Percentiles rank a stretch among this genome's conserved stretches.
Conservation (phyloP, 2,329 filamentous ascomycete species). For the Xylaria digitata region DNA sequence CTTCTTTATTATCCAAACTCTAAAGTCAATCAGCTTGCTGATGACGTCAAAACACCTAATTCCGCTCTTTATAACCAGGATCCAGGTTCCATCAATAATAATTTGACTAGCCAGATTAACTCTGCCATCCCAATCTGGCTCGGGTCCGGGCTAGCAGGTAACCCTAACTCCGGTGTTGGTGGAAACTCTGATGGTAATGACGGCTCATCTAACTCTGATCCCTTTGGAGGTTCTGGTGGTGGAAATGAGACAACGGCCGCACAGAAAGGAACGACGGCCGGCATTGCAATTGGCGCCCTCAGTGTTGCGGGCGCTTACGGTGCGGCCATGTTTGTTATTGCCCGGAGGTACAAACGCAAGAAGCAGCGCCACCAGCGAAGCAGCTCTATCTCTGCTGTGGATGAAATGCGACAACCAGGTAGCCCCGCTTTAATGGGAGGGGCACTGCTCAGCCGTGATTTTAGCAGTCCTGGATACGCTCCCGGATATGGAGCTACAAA, state of each 20-base stretch:
- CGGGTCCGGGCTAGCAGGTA: slow-evolving; percentile 57
- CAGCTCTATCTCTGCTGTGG: slow-evolving; percentile 74
- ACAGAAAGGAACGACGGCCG: slow-evolving; percentile 71
- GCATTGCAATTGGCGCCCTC: slow-evolving; percentile 81
- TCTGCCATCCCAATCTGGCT: slow-evolving; percentile 76
- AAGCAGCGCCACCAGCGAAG: slow-evolving; percentile 80
- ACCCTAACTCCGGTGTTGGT: slow-evolving; percentile 53
- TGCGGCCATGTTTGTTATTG: slow-evolving; percentile 93
- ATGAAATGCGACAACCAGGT: slow-evolving; percentile 65
- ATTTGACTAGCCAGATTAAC: slow-evolving; percentile 85
- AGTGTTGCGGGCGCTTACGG: slow-evolving; percentile 87
- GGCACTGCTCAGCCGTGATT: slow-evolving; percentile 68
- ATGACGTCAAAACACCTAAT: slow-evolving; percentile 76
- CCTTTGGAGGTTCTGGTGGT: slow-evolving; percentile 56
- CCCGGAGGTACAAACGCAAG: slow-evolving; percentile 89
- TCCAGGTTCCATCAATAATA: slow-evolving; percentile 68
- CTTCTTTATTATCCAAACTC: slow-evolving; percentile 79
- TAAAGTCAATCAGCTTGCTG: slow-evolving; percentile 73
- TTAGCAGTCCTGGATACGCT: slow-evolving; percentile 51
- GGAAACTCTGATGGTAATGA: slow-evolving; percentile 54
- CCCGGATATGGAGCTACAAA: slow-evolving; percentile 62
- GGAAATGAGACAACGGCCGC: slow-evolving; percentile 63
- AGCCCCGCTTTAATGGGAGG: slow-evolving; percentile 77
- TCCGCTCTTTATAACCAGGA: slow-evolving; percentile 80
- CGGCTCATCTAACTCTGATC: slow-evolving; percentile 52